phyloP scores from a whole-genome alignment of 139 green algal species.

The Chlorella sp. region DNA sequence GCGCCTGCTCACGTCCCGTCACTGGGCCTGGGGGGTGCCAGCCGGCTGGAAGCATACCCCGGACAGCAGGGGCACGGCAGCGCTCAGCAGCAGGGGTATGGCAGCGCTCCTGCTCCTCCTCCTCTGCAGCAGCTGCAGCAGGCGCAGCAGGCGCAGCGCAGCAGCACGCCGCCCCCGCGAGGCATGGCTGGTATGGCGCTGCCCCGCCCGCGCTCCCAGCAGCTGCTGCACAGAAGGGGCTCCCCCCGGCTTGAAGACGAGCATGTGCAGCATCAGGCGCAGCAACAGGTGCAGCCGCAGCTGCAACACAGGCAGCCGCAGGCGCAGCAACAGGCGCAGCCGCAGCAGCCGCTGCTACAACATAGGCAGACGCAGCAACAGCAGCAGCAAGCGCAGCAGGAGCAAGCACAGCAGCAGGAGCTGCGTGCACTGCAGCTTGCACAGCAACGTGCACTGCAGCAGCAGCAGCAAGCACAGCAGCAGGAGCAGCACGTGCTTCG shows the following conservation, averaged over 20 bases:
- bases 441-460: neutral
- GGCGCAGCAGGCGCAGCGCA: neutral
- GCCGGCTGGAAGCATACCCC: too few relatives aligned
- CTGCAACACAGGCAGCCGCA: neutral
- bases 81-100: too few relatives aligned
- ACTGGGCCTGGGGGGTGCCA: neutral
- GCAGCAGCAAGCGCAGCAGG: neutral
- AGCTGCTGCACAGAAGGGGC: neutral
- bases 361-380: neutral
- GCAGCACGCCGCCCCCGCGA: neutral
- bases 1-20: neutral
- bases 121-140: neutral
- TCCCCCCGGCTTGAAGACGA: neutral
- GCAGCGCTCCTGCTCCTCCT: too few relatives aligned
- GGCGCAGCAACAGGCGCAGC: neutral
- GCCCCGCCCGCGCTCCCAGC: neutral
- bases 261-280: neutral
- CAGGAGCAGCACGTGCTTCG: neutral
- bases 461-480: neutral
- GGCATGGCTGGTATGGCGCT: neutral
- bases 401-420: neutral
- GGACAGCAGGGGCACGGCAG: too few relatives aligned
- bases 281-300: neutral
- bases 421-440: neutral
- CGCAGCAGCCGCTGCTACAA: neutral